Conservation (phyloP, 2,329 filamentous ascomycete species). For the Xylariales sp. region DNA sequence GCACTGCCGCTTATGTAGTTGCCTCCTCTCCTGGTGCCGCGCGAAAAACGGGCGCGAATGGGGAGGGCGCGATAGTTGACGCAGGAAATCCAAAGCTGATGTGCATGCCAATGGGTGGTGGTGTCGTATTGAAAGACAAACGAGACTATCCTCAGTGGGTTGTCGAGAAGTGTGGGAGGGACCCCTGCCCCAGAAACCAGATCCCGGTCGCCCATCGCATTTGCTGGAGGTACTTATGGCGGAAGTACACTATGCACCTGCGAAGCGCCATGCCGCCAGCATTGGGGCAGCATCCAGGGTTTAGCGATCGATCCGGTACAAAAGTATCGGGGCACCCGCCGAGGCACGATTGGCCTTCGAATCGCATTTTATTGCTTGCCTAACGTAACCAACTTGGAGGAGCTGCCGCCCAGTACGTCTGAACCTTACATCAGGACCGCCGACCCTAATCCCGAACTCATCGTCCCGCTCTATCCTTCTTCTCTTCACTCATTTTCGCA, state of each 20-base stretch:
- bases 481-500: conserved; percentile 4
- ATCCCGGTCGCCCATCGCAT: conserved; percentile 4
- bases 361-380: conserved; percentile 12
- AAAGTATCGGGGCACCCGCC: conserved; percentile 25
- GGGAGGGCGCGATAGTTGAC: not conserved
- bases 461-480: not conserved
- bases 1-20: not conserved
- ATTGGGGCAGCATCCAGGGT: conserved; percentile 24
- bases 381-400: conserved; percentile 9
- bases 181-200: not conserved
- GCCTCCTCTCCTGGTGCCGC: not conserved
- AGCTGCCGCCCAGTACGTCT: not conserved
- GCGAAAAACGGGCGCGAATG: not conserved
- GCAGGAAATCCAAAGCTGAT: too few species aligned
- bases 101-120: too few species aligned
- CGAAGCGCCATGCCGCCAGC: conserved; percentile 28
- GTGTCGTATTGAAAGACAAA: too few species aligned
- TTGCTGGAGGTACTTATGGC: conserved; percentile 4
- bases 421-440: conserved; percentile 5
- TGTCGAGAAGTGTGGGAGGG: too few species aligned
- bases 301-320: conserved; percentile 24
- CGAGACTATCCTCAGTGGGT: too few species aligned
- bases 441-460: conserved; percentile 2
- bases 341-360: conserved; percentile 13
- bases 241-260: conserved; percentile 10